Conservation (phyloP, 306 rosid genomes). For the Hippophae tibetana region DNA sequence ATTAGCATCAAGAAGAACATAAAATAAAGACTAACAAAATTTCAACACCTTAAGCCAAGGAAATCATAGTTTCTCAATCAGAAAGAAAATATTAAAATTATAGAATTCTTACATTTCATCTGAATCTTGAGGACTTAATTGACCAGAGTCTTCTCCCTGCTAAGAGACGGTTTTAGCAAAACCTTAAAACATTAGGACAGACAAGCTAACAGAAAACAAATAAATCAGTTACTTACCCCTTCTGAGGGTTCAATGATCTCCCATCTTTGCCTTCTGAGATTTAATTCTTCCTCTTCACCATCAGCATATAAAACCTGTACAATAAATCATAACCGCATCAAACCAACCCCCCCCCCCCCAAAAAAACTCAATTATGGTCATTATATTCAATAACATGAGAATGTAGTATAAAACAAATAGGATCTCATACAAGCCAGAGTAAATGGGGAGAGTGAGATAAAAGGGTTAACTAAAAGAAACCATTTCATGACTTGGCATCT, state of each 20-base stretch:
- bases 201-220: slow-evolving; percentile 6
- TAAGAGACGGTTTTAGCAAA: slow-evolving; percentile 13
- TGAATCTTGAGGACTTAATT: slow-evolving; percentile 33
- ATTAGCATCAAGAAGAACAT: no score
- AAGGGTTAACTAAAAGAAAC: background rate
- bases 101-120: slow-evolving; percentile 43
- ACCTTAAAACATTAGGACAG: slow-evolving; percentile 8
- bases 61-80: background rate
- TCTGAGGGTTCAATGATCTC: slow-evolving; percentile 33
- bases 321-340: background rate
- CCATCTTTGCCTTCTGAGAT: slow-evolving; percentile 56
- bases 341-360: no score
- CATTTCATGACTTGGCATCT: slow-evolving; percentile 16
- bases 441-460: no score
- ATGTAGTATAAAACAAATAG: no score
- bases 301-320: slow-evolving; percentile 60
- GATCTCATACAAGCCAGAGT: no score
- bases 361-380: background rate
- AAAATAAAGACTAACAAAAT: no score
- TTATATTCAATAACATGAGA: no score
- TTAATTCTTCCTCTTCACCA: slow-evolving; percentile 66
- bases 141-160: slow-evolving; percentile 50
- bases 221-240: slow-evolving; percentile 37
- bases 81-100: slow-evolving; percentile 4
- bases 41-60: background rate